Percentiles rank a stretch among this genome's conserved stretches.
Conservation (phyloP, 2,329 filamentous ascomycete species). For the Colletotrichum camelliae region DNA sequence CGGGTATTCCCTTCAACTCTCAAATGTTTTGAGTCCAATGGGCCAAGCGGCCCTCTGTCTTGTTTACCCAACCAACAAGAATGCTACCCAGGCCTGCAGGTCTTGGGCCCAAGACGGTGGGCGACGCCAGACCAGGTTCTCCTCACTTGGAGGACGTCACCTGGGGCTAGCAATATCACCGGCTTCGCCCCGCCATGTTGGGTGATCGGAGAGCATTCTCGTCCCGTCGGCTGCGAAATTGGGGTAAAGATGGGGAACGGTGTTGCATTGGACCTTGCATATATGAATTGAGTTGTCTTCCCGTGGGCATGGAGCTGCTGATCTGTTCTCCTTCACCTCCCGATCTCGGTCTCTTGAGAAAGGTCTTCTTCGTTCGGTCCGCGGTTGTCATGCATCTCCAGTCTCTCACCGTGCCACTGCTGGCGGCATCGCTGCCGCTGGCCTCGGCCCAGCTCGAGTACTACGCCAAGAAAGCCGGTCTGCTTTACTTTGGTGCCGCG, state of each 20-base stretch:
- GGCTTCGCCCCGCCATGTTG: not conserved
- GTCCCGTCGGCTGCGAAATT: not conserved
- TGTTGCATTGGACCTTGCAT: slow-evolving; percentile 17
- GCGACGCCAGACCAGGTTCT: not conserved
- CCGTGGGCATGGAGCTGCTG: not conserved
- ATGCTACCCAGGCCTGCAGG: not conserved
- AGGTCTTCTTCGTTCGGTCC: not conserved
- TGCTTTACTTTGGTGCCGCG: slow-evolving; percentile 67
- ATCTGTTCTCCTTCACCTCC: not conserved
- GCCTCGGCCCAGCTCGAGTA: slow-evolving; percentile 46
- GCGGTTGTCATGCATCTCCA: slow-evolving; percentile 26
- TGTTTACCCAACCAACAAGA: not conserved
- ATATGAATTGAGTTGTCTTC: slow-evolving; percentile 15
- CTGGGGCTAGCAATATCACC: not conserved
- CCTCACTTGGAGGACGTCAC: slow-evolving; percentile 18
- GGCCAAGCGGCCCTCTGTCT: not conserved
- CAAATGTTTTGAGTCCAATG: not conserved
- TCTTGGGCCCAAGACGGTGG: slow-evolving; percentile 10
- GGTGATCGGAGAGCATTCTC: not conserved
- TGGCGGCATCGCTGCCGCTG: slow-evolving; percentile 32
- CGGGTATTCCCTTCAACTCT: not conserved
- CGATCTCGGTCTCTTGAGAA: not conserved
- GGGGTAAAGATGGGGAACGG: not conserved
- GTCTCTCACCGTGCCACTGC: slow-evolving; percentile 26
- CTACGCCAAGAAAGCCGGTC: slow-evolving; percentile 56